phyloP scores from a whole-genome alignment of 352 stramenopile genomes.

The Elongisporangium undulatum region DNA sequence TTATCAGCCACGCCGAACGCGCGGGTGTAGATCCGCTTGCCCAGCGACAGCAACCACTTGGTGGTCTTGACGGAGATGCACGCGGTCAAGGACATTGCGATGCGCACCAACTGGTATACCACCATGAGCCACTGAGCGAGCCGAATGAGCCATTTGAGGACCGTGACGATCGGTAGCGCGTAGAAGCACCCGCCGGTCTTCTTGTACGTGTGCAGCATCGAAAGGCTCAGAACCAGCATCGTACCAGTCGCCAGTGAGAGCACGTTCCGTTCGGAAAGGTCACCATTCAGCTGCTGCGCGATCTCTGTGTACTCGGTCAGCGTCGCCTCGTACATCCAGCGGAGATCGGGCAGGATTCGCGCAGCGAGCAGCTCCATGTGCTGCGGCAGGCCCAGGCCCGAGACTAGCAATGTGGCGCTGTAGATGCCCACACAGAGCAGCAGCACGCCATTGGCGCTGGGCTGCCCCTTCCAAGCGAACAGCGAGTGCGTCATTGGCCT shows the following conservation, averaged over 20 bases:
- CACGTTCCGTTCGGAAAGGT: conserved; percentile 33
- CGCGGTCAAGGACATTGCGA: conserved; percentile 41
- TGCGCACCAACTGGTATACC: conserved; percentile 59
- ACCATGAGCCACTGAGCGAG: conserved; percentile 19
- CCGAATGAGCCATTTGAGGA: conserved; percentile 34
- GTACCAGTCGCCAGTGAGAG: conserved; percentile 21
- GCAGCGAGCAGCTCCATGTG: conserved; percentile 1
- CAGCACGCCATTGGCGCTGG: conserved; percentile 54
- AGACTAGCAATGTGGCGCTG: conserved; percentile 17
- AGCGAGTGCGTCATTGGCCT: background rate
- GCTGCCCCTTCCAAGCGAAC: conserved; percentile 48
- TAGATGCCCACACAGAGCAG: conserved; percentile 35
- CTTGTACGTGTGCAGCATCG: conserved; percentile 52
- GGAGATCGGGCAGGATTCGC: conserved; percentile 2
- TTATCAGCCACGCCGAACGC: conserved; percentile 38
- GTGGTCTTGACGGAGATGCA: conserved; percentile 49
- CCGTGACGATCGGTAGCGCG: conserved; percentile 45
- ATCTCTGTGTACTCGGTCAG: conserved; percentile 28
- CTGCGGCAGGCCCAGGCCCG: conserved; percentile 17
- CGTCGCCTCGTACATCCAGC: conserved; percentile 10
- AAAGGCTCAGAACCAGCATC: conserved; percentile 7
- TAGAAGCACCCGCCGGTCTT: conserved; percentile 55
- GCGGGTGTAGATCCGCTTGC: conserved; percentile 18
- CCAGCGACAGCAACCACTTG: conserved; percentile 28
- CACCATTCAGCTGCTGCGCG: conserved; percentile 16